These are phyloP conservation scores for Aspergillus calidoustus DNA, from an alignment of 2,329 filamentous ascomycete genomes.

Conservation along the genomic window DNA sequence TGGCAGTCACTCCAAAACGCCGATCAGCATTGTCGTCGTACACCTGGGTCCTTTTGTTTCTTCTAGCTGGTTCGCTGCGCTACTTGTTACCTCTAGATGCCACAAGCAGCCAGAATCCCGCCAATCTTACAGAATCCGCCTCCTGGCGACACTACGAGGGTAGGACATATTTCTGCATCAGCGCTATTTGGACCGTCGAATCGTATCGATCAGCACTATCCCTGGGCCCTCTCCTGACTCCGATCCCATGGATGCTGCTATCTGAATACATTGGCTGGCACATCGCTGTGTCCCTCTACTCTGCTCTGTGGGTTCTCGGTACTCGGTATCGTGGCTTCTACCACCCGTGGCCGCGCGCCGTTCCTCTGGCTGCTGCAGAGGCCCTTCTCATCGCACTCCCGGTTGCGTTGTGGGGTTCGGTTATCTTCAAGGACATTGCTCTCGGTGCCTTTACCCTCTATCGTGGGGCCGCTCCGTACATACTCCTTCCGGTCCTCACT, in stretches of 20 bases:
- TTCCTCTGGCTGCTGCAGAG: not conserved
- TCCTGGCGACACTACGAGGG: not conserved
- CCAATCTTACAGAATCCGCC: not conserved
- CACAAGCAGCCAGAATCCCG: not conserved
- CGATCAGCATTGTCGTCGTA: not conserved
- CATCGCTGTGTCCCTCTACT: not conserved
- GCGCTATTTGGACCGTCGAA: conserved; percentile 9
- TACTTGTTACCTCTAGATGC: not conserved
- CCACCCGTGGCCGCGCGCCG: conserved; percentile 8
- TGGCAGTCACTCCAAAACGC: not conserved
- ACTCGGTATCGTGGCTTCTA: not conserved
- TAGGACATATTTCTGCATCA: conserved; percentile 1
- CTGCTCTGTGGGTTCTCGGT: not conserved
- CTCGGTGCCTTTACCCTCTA: not conserved
- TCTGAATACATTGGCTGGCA: not conserved
- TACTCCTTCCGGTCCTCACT: not conserved
- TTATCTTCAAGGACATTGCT: not conserved
- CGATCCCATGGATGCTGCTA: not conserved
- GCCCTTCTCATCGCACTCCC: not conserved
- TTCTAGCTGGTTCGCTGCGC: not conserved
- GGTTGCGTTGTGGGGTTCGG: too few species aligned
- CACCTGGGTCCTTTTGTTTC: not conserved
- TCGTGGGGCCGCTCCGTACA: not conserved
- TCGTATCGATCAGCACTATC: conserved; percentile 6
- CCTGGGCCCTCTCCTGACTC: not conserved